Evolutionary conservation across 176 grass and related monocot species (phyloP).

Genomic region (Paspalum notatum): DNA sequence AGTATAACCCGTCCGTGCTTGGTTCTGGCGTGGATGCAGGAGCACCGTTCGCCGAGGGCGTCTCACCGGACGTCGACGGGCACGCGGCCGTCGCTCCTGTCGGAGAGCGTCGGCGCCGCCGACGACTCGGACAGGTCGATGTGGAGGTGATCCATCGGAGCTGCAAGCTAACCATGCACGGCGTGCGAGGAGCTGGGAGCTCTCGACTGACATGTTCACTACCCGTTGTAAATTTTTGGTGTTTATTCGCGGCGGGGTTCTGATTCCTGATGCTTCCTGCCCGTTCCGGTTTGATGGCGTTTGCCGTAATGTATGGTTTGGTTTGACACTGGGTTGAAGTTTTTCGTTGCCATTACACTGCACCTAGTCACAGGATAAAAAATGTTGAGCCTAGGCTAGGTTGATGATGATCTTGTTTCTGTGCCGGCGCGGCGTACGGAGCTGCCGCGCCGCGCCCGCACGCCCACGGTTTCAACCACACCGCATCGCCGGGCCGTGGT

Average conservation of each 20-base stretch:
- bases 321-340: conserved; percentile 2
- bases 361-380: too few species aligned
- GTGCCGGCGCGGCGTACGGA: too few species aligned
- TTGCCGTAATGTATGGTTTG: conserved; percentile 39
- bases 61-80: conserved; percentile 50
- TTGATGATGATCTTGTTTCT: too few species aligned
- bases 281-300: conserved; percentile 25
- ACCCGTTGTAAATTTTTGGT: conserved; percentile 56
- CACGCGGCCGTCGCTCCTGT: conserved; percentile 55
- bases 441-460: too few species aligned
- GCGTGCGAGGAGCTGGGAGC: conserved; percentile 8
- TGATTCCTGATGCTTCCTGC: background rate
- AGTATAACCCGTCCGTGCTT: background rate
- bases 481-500: too few species aligned
- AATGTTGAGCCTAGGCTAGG: too few species aligned
- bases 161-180: background rate
- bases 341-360: background rate
- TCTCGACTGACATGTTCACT: conserved; percentile 38
- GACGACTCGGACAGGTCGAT: conserved; percentile 64
- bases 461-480: too few species aligned
- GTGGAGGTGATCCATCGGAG: conserved; percentile 52
- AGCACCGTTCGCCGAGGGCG: conserved; percentile 64
- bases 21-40: conserved; percentile 33
- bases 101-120: conserved; percentile 53
- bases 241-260: conserved; percentile 21